phyloP scores from a whole-genome alignment of 2,329 filamentous ascomycete genomes.

The Alternaria gaisen region DNA sequence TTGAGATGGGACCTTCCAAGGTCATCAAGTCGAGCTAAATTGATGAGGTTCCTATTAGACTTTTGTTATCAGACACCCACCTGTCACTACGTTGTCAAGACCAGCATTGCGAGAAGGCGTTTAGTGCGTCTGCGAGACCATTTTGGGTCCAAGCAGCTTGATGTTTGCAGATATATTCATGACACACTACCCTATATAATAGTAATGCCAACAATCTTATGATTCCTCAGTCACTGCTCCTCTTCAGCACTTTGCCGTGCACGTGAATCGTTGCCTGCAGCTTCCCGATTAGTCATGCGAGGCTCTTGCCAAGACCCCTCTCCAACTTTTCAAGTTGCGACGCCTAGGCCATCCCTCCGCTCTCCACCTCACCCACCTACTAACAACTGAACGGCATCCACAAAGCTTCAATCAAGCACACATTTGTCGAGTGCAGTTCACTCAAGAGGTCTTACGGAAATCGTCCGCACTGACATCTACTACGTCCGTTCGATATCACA shows the following conservation, averaged over 20 bases:
- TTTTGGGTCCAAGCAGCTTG: constrained; percentile 6
- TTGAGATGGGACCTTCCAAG: constrained; percentile 64
- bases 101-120: constrained; percentile 18
- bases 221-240: not conserved
- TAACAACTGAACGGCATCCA: constrained; percentile 22
- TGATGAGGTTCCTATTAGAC: not conserved
- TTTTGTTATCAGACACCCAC: constrained; percentile 6
- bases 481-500: constrained; percentile 28
- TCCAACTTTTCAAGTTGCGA: constrained; percentile 14
- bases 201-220: constrained; percentile 19
- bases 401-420: constrained; percentile 25
- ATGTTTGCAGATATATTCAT: constrained; percentile 6
- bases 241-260: not conserved
- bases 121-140: constrained; percentile 8
- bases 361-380: constrained; percentile 19
- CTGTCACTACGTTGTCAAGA: constrained; percentile 11
- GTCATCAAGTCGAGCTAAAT: constrained; percentile 55
- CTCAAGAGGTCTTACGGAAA: constrained; percentile 22
- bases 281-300: constrained; percentile 1
- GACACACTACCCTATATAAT: constrained; percentile 12
- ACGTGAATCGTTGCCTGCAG: constrained; percentile 2
- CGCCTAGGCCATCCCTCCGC: constrained; percentile 9
- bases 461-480: constrained; percentile 23
- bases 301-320: constrained; percentile 16
- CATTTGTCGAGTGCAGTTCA: constrained; percentile 21